Evolutionary conservation across 2,329 filamentous ascomycete genomes (phyloP).

Genomic region (Colletotrichum salicis): DNA sequence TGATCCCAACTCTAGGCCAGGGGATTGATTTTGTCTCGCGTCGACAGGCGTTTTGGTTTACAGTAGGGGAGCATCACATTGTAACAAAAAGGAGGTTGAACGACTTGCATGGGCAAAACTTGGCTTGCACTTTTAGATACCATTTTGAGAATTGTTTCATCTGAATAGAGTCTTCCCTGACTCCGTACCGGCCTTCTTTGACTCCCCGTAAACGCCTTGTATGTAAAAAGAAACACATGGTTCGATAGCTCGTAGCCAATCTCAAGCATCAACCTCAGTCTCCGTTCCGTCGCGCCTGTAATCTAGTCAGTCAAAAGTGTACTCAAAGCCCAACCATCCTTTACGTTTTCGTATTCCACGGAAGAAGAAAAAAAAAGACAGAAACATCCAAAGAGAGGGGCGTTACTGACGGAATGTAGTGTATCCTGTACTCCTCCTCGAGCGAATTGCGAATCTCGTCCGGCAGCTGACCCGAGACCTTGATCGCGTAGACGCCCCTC

Average conservation of each 20-base stretch:
- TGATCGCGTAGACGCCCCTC: constrained; percentile 90
- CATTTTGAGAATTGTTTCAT: constrained; percentile 37
- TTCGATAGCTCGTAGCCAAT: constrained; percentile 1
- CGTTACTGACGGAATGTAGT: constrained; percentile 72
- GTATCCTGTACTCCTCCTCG: constrained; percentile 71
- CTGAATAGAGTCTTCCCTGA: constrained; percentile 27
- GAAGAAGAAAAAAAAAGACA: not conserved
- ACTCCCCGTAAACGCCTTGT: constrained; percentile 43
- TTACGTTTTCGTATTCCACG: not conserved
- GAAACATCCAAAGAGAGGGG: not conserved
- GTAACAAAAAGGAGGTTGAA: not conserved
- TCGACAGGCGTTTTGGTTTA: constrained; percentile 22
- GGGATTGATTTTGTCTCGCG: not conserved
- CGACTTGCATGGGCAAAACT: not conserved
- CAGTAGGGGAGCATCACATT: not conserved
- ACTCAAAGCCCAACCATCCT: too few species aligned
- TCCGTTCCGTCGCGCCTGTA: constrained; percentile 66
- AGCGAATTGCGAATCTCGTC: constrained; percentile 71
- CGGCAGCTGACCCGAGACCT: constrained; percentile 85
- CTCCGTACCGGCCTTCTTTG: constrained; percentile 18
- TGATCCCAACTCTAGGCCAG: not conserved
- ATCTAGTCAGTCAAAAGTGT: constrained; percentile 23
- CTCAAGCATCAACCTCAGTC: constrained; percentile 57
- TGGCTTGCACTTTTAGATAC: constrained; percentile 41
- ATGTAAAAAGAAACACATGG: constrained; percentile 32